Base-by-base conservation (phyloP, 1,139 yeast species). In the Blastobotrys elegans region DNA sequence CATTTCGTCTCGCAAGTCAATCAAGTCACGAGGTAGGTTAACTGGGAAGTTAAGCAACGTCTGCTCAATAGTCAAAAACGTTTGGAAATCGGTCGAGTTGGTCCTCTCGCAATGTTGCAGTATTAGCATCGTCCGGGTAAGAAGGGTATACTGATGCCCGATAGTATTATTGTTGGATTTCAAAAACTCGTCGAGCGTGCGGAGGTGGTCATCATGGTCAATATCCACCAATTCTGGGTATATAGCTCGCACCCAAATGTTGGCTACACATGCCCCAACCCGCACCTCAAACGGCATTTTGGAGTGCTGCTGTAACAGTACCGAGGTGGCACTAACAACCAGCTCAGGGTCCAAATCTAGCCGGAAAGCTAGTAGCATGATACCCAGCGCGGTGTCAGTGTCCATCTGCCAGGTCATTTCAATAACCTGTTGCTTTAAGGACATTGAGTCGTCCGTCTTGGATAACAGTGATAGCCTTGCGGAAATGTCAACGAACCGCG, bases 391-490 rank as follows among this genome's bases (percentile, higher is more conserved):
- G 11, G 46, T 43, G 14, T 43, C 46, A 20, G 30, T 14, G 22
- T 43, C 46, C 46, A 43, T 43, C 31, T 36, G 46, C 41, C 35
- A 36, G 5, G 46, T 30, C 30, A 36, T 16, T 27, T 43, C 46
- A 21, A 43, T 43, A n/a, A 43, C 46, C 26, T 30, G 24, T 18
- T 43, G 41, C 24, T 43, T 37, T 13, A 43, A 16, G 4, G 26
- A 36, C 22, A 10, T 5, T 18, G 16, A 8, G 11, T 37, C 36
- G 6, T 33, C 40, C 11, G 3, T 8, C 11, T 16, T 31, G 11
- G 32, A 11, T 5, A 2, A 13, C 16, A 43, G 32, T 4, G 46
- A 43, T 16, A 43, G 21, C 18, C 32, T 21, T 3, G 46, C 41
- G n/a, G 44, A 4, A 22, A 43, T 37, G 30, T 36, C 36, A 18